These are phyloP conservation scores for Aspergillus avenaceus DNA, from an alignment of 495 filamentous ascomycete genomes.

Conservation along the genomic window DNA sequence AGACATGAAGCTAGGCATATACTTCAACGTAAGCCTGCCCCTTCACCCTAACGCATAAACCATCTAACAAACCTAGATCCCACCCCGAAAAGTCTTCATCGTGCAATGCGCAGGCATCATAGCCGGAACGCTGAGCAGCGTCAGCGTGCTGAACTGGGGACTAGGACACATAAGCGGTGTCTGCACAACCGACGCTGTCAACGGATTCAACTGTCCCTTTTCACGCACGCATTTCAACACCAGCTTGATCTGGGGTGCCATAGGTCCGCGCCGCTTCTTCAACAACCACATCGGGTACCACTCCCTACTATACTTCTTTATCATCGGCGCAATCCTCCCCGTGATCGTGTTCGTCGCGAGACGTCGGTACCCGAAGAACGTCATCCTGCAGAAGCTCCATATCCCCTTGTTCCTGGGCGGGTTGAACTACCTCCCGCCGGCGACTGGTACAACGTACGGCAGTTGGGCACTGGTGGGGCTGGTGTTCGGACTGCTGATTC, in stretches of 20 bases:
- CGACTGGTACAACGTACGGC: conserved; percentile 75
- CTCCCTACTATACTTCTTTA: conserved; percentile 66
- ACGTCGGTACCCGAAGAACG: conserved; percentile 25
- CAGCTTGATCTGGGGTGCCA: conserved; percentile 81
- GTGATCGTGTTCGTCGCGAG: conserved; percentile 60
- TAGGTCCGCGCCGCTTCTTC: conserved; percentile 67
- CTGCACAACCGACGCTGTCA: conserved; percentile 69
- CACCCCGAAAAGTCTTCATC: conserved; percentile 64
- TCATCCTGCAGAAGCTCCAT: conserved; percentile 21
- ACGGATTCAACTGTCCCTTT: conserved; percentile 83
- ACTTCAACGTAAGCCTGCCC: conserved; percentile 57
- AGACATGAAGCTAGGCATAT: conserved; percentile 82
- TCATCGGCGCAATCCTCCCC: conserved; percentile 66
- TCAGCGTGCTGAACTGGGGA: conserved; percentile 81
- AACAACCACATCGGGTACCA: conserved; percentile 43
- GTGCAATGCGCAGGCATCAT: conserved; percentile 63
- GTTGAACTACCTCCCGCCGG: conserved; percentile 27
- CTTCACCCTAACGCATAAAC: not conserved
- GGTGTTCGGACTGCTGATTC: conserved; percentile 57
- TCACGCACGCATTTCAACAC: conserved; percentile 84
- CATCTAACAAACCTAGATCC: conserved; percentile 50
- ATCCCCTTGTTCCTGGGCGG: conserved; percentile 28
- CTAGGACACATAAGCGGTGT: conserved; percentile 68
- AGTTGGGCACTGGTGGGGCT: conserved; percentile 81
- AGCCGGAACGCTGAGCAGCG: conserved; percentile 66